Conservation (phyloP, 352 stramenopile genomes). For the Peronospora farinosa region DNA sequence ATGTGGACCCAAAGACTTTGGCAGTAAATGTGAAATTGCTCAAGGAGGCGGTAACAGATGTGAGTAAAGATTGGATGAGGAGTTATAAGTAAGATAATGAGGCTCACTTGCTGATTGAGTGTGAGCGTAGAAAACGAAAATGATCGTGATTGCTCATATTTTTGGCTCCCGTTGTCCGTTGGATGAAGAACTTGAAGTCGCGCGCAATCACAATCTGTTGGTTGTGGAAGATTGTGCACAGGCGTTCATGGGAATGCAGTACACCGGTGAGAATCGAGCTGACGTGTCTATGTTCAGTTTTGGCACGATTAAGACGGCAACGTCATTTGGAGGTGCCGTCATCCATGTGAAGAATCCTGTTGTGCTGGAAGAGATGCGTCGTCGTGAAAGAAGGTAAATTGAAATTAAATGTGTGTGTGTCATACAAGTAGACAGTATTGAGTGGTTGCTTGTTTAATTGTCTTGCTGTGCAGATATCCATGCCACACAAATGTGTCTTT, state of each 20-base stretch:
- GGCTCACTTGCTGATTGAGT: conserved; percentile 1
- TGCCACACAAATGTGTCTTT: conserved; percentile 65
- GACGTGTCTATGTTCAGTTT: conserved; percentile 87
- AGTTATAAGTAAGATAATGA: background rate
- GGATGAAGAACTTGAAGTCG: conserved; percentile 45
- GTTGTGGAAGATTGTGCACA: conserved; percentile 81
- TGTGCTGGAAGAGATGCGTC: conserved; percentile 61
- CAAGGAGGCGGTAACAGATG: conserved; percentile 36
- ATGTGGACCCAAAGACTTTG: conserved; percentile 61
- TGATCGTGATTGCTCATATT: conserved; percentile 74
- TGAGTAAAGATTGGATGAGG: conserved; percentile 12
- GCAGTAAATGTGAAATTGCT: conserved; percentile 48
- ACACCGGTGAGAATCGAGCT: conserved; percentile 49
- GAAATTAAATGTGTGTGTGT: background rate
- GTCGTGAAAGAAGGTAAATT: conserved; percentile 46
- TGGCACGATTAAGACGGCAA: conserved; percentile 83
- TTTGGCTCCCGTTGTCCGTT: conserved; percentile 67
- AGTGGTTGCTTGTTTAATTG: background rate
- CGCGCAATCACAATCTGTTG: conserved; percentile 44
- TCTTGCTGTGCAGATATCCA: conserved; percentile 35
- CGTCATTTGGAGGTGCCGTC: conserved; percentile 67
- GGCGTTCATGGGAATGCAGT: conserved; percentile 55
- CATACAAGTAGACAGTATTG: background rate
- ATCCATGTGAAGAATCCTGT: conserved; percentile 51
- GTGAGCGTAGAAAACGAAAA: conserved; percentile 44